Evolutionary conservation across 495 filamentous ascomycete genomes (phyloP).

Genomic region (Hypoxylon cercidicola): DNA sequence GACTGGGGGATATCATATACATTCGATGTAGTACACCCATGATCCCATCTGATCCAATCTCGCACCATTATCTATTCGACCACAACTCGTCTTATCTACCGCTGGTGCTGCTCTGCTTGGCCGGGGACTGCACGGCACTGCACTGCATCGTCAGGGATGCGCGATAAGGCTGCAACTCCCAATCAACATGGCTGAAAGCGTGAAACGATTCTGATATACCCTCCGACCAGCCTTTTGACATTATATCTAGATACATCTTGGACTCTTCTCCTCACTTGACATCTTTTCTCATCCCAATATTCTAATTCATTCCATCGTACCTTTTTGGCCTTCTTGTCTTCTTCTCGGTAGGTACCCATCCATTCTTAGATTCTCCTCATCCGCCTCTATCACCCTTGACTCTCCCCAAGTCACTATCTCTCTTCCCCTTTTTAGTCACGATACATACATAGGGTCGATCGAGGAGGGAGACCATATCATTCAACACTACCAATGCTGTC

Average conservation of each 20-base stretch:
- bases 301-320: slow-evolving; percentile 20
- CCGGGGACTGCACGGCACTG: slow-evolving; percentile 29
- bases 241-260: slow-evolving; percentile 32
- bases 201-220: slow-evolving; percentile 43
- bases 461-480: background rate
- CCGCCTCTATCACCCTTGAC: slow-evolving; percentile 3
- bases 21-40: slow-evolving; percentile 26
- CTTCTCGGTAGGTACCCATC: slow-evolving; percentile 14
- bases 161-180: slow-evolving; percentile 55
- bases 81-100: slow-evolving; percentile 49
- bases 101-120: slow-evolving; percentile 29
- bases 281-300: slow-evolving; percentile 8
- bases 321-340: slow-evolving; percentile 16
- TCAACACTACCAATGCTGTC: slow-evolving; percentile 19
- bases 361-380: slow-evolving; percentile 7
- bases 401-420: background rate
- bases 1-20: too few relatives aligned
- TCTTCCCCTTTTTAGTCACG: slow-evolving; percentile 13
- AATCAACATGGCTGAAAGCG: slow-evolving; percentile 38
- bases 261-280: slow-evolving; percentile 37
- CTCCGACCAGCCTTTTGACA: slow-evolving; percentile 28
- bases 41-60: slow-evolving; percentile 43
- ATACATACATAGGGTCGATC: slow-evolving; percentile 26
- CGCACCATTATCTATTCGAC: slow-evolving; percentile 37
- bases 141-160: slow-evolving; percentile 44